Evolutionary conservation across 129 eudicot genomes (phyloP).

Genomic region (Artemisia annua): DNA sequence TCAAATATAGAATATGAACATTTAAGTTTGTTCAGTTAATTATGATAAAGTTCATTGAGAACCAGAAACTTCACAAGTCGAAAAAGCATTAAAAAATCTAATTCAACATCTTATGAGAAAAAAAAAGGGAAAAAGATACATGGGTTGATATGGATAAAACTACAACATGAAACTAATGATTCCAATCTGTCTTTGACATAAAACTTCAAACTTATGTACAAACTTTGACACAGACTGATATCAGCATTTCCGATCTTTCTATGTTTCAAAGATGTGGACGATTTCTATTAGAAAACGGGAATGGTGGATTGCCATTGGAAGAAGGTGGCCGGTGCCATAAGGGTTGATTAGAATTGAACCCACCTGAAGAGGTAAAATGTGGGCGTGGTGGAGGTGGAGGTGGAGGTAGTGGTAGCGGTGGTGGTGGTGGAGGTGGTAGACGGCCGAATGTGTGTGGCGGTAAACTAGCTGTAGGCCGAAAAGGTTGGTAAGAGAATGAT

Average conservation of each 20-base stretch:
- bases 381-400: conserved; percentile 7
- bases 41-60: background rate
- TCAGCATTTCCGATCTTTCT: background rate
- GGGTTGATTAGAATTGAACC: conserved; percentile 22
- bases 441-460: conserved; percentile 7
- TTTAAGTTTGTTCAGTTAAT: too few relatives aligned
- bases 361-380: background rate
- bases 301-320: conserved; percentile 12
- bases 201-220: conserved; percentile 36
- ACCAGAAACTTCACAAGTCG: background rate
- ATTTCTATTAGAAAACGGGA: conserved; percentile 21
- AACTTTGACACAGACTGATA: background rate
- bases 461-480: conserved; percentile 32
- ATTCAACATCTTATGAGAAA: background rate
- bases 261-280: conserved; percentile 30
- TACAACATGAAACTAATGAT: conserved; percentile 24
- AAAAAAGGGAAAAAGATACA: conserved; percentile 2
- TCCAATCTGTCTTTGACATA: conserved; percentile 8
- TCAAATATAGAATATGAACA: too few relatives aligned
- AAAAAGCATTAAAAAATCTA: background rate
- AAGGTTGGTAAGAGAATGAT: conserved; percentile 36
- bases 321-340: conserved; percentile 29
- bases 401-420: background rate
- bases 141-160: conserved; percentile 5
- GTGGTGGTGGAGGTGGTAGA: conserved; percentile 21